Evolutionary conservation across 108 stramenopile species (phyloP).

Genomic region (Conticribra weissflogii): DNA sequence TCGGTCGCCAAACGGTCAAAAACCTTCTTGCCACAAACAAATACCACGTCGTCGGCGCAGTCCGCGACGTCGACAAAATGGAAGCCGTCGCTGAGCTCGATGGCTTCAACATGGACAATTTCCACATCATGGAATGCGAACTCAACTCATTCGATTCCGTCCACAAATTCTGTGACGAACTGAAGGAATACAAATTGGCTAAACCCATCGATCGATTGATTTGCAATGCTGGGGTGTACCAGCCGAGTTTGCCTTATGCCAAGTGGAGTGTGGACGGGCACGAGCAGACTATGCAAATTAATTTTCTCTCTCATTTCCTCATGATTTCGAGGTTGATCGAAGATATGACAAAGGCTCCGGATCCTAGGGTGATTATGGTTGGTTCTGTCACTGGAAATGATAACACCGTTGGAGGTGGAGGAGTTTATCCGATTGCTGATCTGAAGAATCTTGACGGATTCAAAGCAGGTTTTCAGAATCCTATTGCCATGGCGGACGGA

Average conservation of each 20-base stretch:
- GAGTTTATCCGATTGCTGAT: constrained; percentile 92
- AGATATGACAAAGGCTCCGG: constrained; percentile 68
- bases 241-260: constrained; percentile 80
- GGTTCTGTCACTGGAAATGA: constrained; percentile 92
- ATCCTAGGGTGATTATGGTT: constrained; percentile 83
- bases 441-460: constrained; percentile 86
- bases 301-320: constrained; percentile 88
- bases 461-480: constrained; percentile 83
- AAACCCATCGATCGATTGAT: constrained; percentile 88
- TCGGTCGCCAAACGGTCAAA: constrained; percentile 86
- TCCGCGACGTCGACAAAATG: constrained; percentile 88
- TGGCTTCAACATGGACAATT: constrained; percentile 74
- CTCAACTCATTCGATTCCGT: constrained; percentile 88
- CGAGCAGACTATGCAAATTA: constrained; percentile 93
- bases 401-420: constrained; percentile 91
- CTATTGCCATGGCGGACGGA: constrained; percentile 89
- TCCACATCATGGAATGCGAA: constrained; percentile 87
- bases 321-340: constrained; percentile 75
- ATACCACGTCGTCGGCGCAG: constrained; percentile 89
- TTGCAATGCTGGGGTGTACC: constrained; percentile 92
- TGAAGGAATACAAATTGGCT: constrained; percentile 67
- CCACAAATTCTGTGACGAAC: constrained; percentile 73
- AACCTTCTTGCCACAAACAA: constrained; percentile 80
- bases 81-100: constrained; percentile 88
- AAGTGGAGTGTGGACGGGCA: constrained; percentile 89